Evolutionary conservation across 2,329 filamentous ascomycete genomes (phyloP), one percentile per base, ranked within the genome.

Genomic region (Aspergillus sp.): DNA sequence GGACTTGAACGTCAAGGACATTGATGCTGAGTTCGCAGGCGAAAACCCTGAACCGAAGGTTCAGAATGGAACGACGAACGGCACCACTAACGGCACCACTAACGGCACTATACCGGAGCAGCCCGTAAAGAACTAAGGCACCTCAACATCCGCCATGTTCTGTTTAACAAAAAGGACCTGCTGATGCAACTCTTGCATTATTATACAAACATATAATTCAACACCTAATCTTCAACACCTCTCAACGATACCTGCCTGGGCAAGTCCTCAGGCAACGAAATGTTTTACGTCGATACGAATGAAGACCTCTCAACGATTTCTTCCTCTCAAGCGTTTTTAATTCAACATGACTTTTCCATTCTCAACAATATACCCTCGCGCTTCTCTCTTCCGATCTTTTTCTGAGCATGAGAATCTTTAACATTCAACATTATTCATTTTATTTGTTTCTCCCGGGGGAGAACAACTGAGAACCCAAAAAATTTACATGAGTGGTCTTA

Each of bases 1-100:
- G 15, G 91, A 86, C 22, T 81, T 99, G 17, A 64, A 66, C 15
- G 64, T 78, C 56, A 72, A 74, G 56, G 70, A 75, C 45, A 59
- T 78, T 42, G 66, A 74, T 15, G 61, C 65, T 20, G 72, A 74
- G 59, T 43, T 74, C 2, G 45, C 65, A 13, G 60, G 56, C 7
- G 63, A 64, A 13, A 58, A 41, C n/a, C 43, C 32, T 41, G 58
- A 62, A 53, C 34, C 55, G 32, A 66, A 68, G 45, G 56, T 66
- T 24, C 64, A 57, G 20, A 68, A 66, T 55, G 67, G 61, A 49
- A 48, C 60, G 20, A 30, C 62, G 34, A 66, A 61, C 32, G 55
- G 57, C 61, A 56, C 60, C 36, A 59, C 45, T 34, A 58, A 60
- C 41, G 59, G 61, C 36, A 39, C 58, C 17, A 18, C 60, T 13